phyloP scores from a whole-genome alignment of 371 early-diverging fungal genomes.

The Zychaea mexicana region DNA sequence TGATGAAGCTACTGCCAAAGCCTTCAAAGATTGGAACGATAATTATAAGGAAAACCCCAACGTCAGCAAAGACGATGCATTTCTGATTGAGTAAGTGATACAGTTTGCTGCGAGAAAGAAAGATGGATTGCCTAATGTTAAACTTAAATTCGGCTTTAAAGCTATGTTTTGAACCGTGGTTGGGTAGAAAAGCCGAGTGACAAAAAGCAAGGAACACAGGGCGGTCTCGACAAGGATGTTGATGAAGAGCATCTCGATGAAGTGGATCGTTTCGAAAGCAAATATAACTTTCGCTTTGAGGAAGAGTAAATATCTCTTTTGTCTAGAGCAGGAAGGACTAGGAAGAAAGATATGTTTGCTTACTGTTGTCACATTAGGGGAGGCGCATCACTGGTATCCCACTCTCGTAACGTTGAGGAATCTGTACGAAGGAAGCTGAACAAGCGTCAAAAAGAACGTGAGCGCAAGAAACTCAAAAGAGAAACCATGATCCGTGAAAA shows the following conservation, averaged over 20 bases:
- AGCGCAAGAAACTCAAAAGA: conserved; percentile 72
- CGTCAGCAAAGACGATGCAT: conserved; percentile 73
- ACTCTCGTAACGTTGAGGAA: conserved; percentile 80
- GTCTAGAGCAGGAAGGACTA: not conserved
- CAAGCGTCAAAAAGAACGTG: conserved; percentile 72
- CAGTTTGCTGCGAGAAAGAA: not conserved
- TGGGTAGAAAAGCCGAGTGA: conserved; percentile 83
- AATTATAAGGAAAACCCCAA: conserved; percentile 58
- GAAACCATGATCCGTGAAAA: conserved; percentile 65
- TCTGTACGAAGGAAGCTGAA: conserved; percentile 74
- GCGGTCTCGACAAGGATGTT: conserved; percentile 61
- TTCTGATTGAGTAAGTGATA: conserved; percentile 81
- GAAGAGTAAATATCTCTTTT: conserved; percentile 59
- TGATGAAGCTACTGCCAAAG: conserved; percentile 51
- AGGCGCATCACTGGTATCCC: conserved; percentile 61
- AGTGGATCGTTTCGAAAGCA: conserved; percentile 87
- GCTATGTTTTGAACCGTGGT: conserved; percentile 88
- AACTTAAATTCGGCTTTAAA: conserved; percentile 26
- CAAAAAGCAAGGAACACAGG: conserved; percentile 41
- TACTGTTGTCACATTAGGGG: conserved; percentile 37
- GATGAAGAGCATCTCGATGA: conserved; percentile 74
- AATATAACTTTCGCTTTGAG: conserved; percentile 93
- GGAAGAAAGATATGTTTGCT: not conserved
- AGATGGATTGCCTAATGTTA: not conserved
- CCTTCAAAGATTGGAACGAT: conserved; percentile 62